Conservation (phyloP, 176 grass and related monocot species). For the Raddia guianensis region DNA sequence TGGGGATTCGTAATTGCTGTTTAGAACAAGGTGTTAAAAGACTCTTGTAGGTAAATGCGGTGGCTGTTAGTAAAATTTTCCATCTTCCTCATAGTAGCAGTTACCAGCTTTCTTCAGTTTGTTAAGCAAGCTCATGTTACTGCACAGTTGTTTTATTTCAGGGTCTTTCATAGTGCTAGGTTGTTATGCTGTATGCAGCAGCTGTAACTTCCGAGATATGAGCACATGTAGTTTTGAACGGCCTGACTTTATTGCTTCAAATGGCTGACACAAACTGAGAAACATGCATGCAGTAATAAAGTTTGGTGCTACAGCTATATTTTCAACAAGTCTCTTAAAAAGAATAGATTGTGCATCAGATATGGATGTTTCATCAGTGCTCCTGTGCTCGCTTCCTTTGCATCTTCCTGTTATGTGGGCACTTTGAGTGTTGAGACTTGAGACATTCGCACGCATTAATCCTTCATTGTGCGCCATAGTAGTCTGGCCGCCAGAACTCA, state of each 20-base stretch:
- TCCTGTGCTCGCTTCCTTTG: background rate
- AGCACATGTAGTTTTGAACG: background rate
- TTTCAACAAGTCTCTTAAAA: background rate
- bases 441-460: background rate
- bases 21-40: conserved; percentile 12
- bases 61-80: conserved; percentile 17
- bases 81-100: conserved; percentile 3
- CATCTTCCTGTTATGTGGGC: background rate
- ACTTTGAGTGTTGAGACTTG: background rate
- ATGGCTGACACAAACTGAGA: background rate
- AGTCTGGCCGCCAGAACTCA: background rate
- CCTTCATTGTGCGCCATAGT: background rate
- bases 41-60: conserved; percentile 14
- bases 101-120: conserved; percentile 17
- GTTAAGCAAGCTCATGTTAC: background rate
- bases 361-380: conserved; percentile 9
- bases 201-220: background rate
- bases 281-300: conserved; percentile 1
- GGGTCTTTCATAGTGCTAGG: conserved; percentile 7
- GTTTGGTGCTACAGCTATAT: background rate
- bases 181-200: conserved; percentile 21
- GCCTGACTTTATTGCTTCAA: conserved; percentile 20
- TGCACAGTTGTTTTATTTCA: background rate
- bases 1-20: conserved; percentile 11
- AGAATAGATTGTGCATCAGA: background rate